Percentiles rank a stretch among this genome's conserved stretches.
Evolutionary conservation across 371 early-diverging fungal genomes (phyloP).

Genomic region (Lichtheimia ornata): DNA sequence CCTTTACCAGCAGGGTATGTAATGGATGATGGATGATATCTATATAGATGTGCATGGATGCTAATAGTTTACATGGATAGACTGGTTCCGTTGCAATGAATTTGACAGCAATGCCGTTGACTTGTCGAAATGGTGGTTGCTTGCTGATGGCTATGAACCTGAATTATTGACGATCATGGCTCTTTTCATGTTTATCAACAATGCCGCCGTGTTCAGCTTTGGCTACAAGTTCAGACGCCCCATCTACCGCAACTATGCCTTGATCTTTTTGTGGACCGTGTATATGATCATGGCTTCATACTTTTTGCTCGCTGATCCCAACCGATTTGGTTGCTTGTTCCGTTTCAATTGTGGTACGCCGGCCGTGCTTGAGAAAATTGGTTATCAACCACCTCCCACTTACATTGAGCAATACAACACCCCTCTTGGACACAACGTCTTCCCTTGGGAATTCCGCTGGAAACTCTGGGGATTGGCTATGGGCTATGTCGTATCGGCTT

Average conservation of each 20-base stretch:
- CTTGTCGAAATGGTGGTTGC: conserved; percentile 73
- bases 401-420: conserved; percentile 63
- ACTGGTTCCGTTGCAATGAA: conserved; percentile 74
- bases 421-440: conserved; percentile 68
- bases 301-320: conserved; percentile 73
- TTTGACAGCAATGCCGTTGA: conserved; percentile 67
- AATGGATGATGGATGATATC: background rate
- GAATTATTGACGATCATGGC: conserved; percentile 55
- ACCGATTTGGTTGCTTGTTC: conserved; percentile 58
- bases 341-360: conserved; percentile 72
- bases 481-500: conserved; percentile 31
- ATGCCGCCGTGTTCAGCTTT: conserved; percentile 67
- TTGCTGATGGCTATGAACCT: conserved; percentile 80
- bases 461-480: conserved; percentile 50
- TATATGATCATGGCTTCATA: conserved; percentile 61
- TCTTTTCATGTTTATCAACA: conserved; percentile 62
- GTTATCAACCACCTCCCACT: conserved; percentile 53
- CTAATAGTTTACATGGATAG: conserved; percentile 8
- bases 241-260: conserved; percentile 63
- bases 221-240: conserved; percentile 61
- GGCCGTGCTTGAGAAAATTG: conserved; percentile 43
- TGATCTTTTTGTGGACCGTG: conserved; percentile 54
- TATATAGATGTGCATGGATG: background rate
- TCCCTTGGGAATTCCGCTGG: conserved; percentile 64
- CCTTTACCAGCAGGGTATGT: background rate